Conservation (phyloP, 495 filamentous ascomycete species). For the Aspergillus funiculosus region DNA sequence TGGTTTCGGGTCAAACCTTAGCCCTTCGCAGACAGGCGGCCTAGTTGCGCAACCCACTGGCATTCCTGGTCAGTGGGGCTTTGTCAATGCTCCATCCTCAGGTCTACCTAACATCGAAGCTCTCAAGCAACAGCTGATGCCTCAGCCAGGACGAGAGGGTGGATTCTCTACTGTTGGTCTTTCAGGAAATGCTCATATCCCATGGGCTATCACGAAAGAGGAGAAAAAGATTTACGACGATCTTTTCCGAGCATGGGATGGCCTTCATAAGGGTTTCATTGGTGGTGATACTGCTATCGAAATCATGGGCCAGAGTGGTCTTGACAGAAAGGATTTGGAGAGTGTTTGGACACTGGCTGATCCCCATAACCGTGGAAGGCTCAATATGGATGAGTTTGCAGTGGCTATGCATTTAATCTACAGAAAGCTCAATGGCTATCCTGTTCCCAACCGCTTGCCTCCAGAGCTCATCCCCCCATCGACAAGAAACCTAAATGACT, state of each 20-base stretch:
- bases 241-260: slow-evolving; percentile 96
- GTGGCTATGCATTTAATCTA: slow-evolving; percentile 99
- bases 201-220: slow-evolving; percentile 98
- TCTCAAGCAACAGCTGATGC: slow-evolving; percentile 95
- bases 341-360: slow-evolving; percentile 94
- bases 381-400: slow-evolving; percentile 97
- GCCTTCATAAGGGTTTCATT: slow-evolving; percentile 87
- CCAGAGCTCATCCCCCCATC: slow-evolving; percentile 94
- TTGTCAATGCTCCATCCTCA: slow-evolving; percentile 87
- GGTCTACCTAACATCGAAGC: slow-evolving; percentile 92
- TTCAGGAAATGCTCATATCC: slow-evolving; percentile 88
- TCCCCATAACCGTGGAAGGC: slow-evolving; percentile 81
- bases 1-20: slow-evolving; percentile 61
- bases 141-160: slow-evolving; percentile 86
- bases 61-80: slow-evolving; percentile 92
- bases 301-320: slow-evolving; percentile 92
- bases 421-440: slow-evolving; percentile 91
- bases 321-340: slow-evolving; percentile 85
- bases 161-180: slow-evolving; percentile 85
- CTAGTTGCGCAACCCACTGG: slow-evolving; percentile 94
- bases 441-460: slow-evolving; percentile 83
- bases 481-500: slow-evolving; percentile 87
- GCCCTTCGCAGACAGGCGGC: slow-evolving; percentile 57
- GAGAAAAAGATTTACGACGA: slow-evolving; percentile 98
- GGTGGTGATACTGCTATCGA: slow-evolving; percentile 92